Evolutionary conservation across 2,329 filamentous ascomycete species (phyloP).

Genomic region (Pseudogymnoascus sp.): DNA sequence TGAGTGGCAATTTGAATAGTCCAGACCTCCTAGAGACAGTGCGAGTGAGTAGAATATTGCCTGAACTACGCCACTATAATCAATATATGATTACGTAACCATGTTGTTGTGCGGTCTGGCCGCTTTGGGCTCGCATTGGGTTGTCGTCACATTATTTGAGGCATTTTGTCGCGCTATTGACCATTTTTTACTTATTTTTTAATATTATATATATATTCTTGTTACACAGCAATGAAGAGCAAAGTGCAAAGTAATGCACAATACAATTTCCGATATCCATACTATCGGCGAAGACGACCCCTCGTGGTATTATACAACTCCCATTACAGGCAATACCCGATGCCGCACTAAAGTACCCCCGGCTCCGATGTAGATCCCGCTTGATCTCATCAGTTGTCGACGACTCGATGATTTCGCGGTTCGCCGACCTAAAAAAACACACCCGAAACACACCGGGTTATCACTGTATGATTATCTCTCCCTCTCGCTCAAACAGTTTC

Average conservation of each 20-base stretch:
- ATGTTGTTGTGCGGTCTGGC: background rate
- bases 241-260: background rate
- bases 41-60: background rate
- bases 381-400: constrained; percentile 1
- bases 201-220: background rate
- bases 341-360: background rate
- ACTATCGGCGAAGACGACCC: background rate
- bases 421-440: background rate
- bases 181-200: background rate
- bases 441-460: background rate
- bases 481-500: background rate
- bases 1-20: background rate
- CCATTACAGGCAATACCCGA: background rate
- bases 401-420: background rate
- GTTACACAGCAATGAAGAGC: background rate
- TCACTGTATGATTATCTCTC: constrained; percentile 7
- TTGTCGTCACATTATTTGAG: background rate
- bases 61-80: background rate
- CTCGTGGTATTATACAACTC: background rate
- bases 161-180: background rate
- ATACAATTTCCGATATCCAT: background rate
- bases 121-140: background rate
- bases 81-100: background rate
- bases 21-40: background rate
- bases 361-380: background rate